These are phyloP conservation scores for Xylaria sp. DNA, from an alignment of 2,329 filamentous ascomycete species.

Conservation along the genomic window DNA sequence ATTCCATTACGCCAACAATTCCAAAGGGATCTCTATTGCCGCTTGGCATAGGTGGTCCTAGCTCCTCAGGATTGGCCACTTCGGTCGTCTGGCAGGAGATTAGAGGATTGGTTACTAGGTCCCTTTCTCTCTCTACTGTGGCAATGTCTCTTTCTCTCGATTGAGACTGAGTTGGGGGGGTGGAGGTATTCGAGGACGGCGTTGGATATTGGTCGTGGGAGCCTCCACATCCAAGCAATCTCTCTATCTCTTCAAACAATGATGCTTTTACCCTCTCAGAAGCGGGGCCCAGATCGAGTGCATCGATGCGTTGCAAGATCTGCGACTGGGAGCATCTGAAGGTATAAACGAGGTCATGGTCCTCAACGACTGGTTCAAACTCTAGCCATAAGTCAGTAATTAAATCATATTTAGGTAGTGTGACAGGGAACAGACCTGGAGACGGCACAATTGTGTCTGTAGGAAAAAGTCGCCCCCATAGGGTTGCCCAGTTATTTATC, in stretches of 20 bases:
- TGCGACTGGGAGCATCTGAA: background rate
- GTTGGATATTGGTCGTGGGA: background rate
- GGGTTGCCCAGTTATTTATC: slow-evolving; percentile 7
- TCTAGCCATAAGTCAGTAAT: background rate
- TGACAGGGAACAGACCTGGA: background rate
- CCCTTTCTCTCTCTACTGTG: background rate
- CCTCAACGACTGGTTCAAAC: background rate
- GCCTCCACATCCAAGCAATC: background rate
- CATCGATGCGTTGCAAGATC: background rate
- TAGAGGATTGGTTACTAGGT: background rate
- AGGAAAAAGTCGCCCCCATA: slow-evolving; percentile 1
- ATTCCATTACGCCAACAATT: background rate
- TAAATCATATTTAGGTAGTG: background rate
- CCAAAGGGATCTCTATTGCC: background rate
- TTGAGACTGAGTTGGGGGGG: background rate
- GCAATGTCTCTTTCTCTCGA: background rate
- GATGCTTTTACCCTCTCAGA: background rate
- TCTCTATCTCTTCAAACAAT: background rate
- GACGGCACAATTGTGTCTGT: background rate
- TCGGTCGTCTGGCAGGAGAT: background rate
- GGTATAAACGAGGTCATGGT: background rate
- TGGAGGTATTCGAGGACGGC: background rate
- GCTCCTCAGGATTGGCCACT: background rate
- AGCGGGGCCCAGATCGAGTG: background rate
- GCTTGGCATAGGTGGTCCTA: background rate